Conservation (phyloP, 306 rosid species). For the Inga oerstediana region DNA sequence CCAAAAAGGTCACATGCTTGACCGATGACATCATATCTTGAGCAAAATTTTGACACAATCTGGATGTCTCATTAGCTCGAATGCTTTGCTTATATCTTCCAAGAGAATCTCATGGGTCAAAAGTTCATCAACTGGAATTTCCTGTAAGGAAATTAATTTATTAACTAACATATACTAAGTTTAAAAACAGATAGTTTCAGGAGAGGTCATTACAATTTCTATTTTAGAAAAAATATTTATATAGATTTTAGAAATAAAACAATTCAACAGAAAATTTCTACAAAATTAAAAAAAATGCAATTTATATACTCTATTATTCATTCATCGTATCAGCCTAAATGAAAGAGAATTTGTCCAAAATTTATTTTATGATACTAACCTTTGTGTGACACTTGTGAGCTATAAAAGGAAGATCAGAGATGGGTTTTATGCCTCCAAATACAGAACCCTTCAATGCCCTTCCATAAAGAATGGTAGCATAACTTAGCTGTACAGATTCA, state of each 20-base stretch:
- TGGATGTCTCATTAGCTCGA: slow-evolving; percentile 40
- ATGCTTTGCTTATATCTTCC: slow-evolving; percentile 39
- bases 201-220: too few species aligned
- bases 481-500: slow-evolving; percentile 25
- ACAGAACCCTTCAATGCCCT: slow-evolving; percentile 49
- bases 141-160: slow-evolving; percentile 33
- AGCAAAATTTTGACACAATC: slow-evolving; percentile 44
- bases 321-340: background rate
- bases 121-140: slow-evolving; percentile 48
- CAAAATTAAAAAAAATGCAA: too few species aligned
- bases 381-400: slow-evolving; percentile 41
- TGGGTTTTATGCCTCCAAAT: slow-evolving; percentile 55
- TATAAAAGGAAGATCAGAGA: slow-evolving; percentile 46
- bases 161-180: too few species aligned
- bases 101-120: slow-evolving; percentile 48
- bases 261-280: too few species aligned
- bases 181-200: too few species aligned
- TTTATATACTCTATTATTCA: background rate
- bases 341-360: background rate
- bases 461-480: slow-evolving; percentile 33
- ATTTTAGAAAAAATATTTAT: background rate
- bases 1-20: background rate
- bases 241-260: too few species aligned
- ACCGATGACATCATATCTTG: slow-evolving; percentile 38
- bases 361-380: slow-evolving; percentile 28